These are phyloP conservation scores for Labyrinthula sp. DNA, from an alignment of 352 stramenopile genomes.

Conservation along the genomic window DNA sequence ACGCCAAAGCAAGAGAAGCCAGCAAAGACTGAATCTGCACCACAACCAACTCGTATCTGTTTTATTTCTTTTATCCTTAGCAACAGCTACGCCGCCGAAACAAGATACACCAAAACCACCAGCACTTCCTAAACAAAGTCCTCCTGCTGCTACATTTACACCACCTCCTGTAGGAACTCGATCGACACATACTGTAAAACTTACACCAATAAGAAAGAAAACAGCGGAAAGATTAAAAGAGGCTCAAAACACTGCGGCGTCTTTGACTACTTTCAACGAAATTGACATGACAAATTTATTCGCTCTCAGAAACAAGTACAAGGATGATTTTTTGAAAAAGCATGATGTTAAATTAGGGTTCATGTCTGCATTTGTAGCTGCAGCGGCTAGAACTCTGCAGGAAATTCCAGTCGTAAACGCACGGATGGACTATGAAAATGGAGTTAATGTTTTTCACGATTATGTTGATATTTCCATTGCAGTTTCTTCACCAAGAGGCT, in stretches of 20 bases:
- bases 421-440: conserved; percentile 90
- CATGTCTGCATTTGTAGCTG: conserved; percentile 94
- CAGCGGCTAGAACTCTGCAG: conserved; percentile 64
- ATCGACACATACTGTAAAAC: conserved; percentile 73
- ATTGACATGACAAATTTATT: conserved; percentile 86
- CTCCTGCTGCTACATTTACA: not conserved
- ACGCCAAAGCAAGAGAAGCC: not conserved
- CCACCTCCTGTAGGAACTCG: too few species aligned
- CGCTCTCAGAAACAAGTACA: conserved; percentile 62
- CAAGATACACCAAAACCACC: conserved; percentile 1
- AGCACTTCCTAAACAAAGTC: not conserved
- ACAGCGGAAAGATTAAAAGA: conserved; percentile 85
- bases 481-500: conserved; percentile 71
- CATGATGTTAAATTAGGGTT: conserved; percentile 93
- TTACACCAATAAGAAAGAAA: conserved; percentile 80
- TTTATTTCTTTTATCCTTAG: not conserved
- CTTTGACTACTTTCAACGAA: conserved; percentile 98
- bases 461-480: conserved; percentile 94
- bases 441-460: conserved; percentile 96
- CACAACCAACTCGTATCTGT: too few species aligned
- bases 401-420: conserved; percentile 87
- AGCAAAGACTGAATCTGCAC: conserved; percentile 2
- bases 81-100: not conserved
- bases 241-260: conserved; percentile 87
- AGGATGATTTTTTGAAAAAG: conserved; percentile 76